Conservation (phyloP, 2,329 filamentous ascomycete genomes). For the Arthrobotrys sphaeroides region DNA sequence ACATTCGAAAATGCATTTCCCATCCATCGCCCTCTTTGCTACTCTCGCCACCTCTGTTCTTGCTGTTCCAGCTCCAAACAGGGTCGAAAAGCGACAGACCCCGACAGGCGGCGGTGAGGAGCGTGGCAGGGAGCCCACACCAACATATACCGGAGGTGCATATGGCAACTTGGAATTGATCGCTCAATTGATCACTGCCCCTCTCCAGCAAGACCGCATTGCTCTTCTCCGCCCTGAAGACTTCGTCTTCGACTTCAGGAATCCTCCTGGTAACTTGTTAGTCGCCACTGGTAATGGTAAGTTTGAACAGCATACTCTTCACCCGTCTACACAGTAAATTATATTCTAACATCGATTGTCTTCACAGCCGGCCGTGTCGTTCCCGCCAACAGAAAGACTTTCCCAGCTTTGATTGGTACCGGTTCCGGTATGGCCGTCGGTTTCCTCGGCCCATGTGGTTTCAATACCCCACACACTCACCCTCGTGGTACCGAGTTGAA, state of each 20-base stretch:
- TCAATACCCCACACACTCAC: conserved; percentile 68
- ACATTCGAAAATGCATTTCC: conserved; percentile 44
- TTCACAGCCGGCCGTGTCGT: conserved; percentile 65
- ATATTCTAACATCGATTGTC: conserved; percentile 57
- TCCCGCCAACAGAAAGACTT: conserved; percentile 68
- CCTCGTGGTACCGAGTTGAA: conserved; percentile 59
- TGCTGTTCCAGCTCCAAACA: conserved; percentile 44
- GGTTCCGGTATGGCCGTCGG: conserved; percentile 67
- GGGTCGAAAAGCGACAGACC: conserved; percentile 33
- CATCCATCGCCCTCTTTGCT: conserved; percentile 38
- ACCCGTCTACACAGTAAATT: conserved; percentile 55
- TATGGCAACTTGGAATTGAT: conserved; percentile 49
- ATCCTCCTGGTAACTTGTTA: conserved; percentile 22
- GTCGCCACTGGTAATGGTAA: conserved; percentile 54
- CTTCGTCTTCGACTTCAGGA: conserved; percentile 66
- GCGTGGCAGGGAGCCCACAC: conserved; percentile 20
- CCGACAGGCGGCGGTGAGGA: conserved; percentile 8
- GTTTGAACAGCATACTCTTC: neutral
- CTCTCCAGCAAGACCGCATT: conserved; percentile 40
- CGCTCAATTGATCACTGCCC: conserved; percentile 36
- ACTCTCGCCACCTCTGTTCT: conserved; percentile 38
- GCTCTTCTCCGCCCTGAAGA: conserved; percentile 61
- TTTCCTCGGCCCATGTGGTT: conserved; percentile 62
- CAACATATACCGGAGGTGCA: conserved; percentile 43
- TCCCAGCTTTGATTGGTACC: conserved; percentile 68